Base-by-base conservation (phyloP, 192 early-diverging fungal species). In the Coemansia reversa region DNA sequence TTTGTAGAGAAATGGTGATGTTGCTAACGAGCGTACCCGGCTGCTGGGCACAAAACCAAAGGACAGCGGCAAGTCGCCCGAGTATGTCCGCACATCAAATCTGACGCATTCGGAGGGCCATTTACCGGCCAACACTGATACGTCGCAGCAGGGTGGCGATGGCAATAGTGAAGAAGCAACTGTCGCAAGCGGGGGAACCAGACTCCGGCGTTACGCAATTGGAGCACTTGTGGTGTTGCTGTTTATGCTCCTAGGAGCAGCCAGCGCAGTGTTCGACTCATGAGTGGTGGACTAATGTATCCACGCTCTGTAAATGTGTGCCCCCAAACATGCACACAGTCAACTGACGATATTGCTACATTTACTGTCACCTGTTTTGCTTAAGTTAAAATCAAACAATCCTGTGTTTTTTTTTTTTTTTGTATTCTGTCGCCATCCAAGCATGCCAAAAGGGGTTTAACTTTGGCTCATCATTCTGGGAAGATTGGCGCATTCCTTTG, bases 241-340 rank as follows among this genome's bases (percentile, higher is more conserved):
- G 47, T 68, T 62, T 49, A 60, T 53, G 22, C 47, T 68, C 5
- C 23, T 68, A 42, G 66, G 66, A 22, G 60, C 47, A 12, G 66
- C 27, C 53, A 62, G 66, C 48, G 66, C 60, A 12, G 53, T 68
- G 60, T 45, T 55, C 35, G 60, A 62, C 66, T 51, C 50, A 51
- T 35, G 11, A n/a, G 30, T 25, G 19, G 7, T n/a, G 4, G 49
- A 19, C 19, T 8, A n/a, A 2, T 7, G 49, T 19, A 51, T 7
- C 19, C 5, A 23, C 49, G 49, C 49, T 19, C 11, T 35, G 3
- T 2, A 4, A 11, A 22, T 27, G 9, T 8, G 14, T 3, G 23
- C 51, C 9, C n/a, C 23, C 51, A 11, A 11, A 12, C 18, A 52
- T 18, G 51, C 51, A 22, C 7, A 4, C 22, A 27, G 51, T 11